Conservation (phyloP, 1,284 basidiomycete species). For the Hemileia vastatrix region DNA sequence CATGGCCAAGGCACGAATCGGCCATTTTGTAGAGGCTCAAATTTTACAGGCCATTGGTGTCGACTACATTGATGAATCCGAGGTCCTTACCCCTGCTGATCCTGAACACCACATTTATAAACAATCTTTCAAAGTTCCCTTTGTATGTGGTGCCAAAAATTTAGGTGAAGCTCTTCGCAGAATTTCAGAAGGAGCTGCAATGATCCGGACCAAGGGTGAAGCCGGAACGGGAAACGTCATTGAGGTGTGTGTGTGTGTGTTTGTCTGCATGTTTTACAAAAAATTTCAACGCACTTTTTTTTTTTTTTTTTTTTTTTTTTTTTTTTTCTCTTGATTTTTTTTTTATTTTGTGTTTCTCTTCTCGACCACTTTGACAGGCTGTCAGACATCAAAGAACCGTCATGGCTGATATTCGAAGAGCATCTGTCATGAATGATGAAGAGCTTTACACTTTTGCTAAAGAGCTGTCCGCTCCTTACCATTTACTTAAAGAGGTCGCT, state of each 20-base stretch:
- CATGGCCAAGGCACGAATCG: conserved; percentile 91
- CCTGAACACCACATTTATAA: conserved; percentile 58
- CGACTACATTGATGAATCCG: conserved; percentile 91
- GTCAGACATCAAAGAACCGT: conserved; percentile 83
- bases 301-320: not conserved
- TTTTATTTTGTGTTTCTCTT: not conserved
- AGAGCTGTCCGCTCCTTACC: conserved; percentile 89
- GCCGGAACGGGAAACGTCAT: conserved; percentile 97
- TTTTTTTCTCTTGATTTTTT: not conserved
- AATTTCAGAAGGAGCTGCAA: conserved; percentile 93
- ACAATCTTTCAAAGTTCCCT: conserved; percentile 64
- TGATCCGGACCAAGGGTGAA: conserved; percentile 90
- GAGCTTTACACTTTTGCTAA: conserved; percentile 93
- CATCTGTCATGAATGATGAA: conserved; percentile 65
- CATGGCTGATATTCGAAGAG: conserved; percentile 72
- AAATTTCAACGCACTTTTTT: no score
- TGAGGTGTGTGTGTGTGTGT: no score
- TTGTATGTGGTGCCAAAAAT: conserved; percentile 55
- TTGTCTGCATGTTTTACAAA: no score
- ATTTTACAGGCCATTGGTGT: conserved; percentile 89
- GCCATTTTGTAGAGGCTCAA: conserved; percentile 94
- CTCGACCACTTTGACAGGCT: conserved; percentile 47
- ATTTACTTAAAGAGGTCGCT: conserved; percentile 92
- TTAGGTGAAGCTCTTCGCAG: conserved; percentile 79
- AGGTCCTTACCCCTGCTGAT: conserved; percentile 88